A percentile compares a stretch with the other conserved stretches of the same genome.
These are phyloP conservation scores for Xylariaceae sp. DNA, from an alignment of 2,329 filamentous ascomycete genomes.

Conservation along the genomic window DNA sequence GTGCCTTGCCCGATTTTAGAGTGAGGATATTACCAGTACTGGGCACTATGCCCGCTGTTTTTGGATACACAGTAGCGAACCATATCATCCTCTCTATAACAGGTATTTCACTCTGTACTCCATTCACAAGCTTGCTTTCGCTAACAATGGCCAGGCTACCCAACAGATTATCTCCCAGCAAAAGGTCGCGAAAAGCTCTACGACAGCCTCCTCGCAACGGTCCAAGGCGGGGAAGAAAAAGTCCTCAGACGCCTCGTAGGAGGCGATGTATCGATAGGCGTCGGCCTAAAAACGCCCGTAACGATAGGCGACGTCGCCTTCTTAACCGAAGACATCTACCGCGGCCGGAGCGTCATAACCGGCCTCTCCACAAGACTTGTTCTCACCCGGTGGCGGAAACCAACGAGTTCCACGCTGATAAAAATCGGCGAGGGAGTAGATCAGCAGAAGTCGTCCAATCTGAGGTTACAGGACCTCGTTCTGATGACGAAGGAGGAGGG, in stretches of 20 bases:
- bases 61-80: conserved; percentile 88
- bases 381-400: conserved; percentile 77
- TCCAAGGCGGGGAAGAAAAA: conserved; percentile 79
- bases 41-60: conserved; percentile 96
- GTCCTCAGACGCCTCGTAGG: conserved; percentile 55
- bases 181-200: conserved; percentile 92
- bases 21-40: conserved; percentile 93
- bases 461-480: conserved; percentile 41
- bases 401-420: conserved; percentile 55
- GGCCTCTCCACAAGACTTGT: conserved; percentile 76
- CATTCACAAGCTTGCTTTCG: not conserved
- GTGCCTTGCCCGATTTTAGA: conserved; percentile 87
- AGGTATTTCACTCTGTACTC: conserved; percentile 29
- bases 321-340: conserved; percentile 84
- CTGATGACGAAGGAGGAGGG: conserved; percentile 36
- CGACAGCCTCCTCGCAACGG: conserved; percentile 70
- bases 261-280: conserved; percentile 46
- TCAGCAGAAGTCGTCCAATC: conserved; percentile 73
- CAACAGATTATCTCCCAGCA: conserved; percentile 74
- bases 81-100: conserved; percentile 81
- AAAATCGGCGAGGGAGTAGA: conserved; percentile 62
- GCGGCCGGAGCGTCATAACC: conserved; percentile 77
- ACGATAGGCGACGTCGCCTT: conserved; percentile 81
- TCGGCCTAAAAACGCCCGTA: conserved; percentile 77
- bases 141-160: conserved; percentile 62